These are phyloP conservation scores for Termitomyces sp. DNA, from an alignment of 768 basidiomycete genomes.

Conservation along the genomic window DNA sequence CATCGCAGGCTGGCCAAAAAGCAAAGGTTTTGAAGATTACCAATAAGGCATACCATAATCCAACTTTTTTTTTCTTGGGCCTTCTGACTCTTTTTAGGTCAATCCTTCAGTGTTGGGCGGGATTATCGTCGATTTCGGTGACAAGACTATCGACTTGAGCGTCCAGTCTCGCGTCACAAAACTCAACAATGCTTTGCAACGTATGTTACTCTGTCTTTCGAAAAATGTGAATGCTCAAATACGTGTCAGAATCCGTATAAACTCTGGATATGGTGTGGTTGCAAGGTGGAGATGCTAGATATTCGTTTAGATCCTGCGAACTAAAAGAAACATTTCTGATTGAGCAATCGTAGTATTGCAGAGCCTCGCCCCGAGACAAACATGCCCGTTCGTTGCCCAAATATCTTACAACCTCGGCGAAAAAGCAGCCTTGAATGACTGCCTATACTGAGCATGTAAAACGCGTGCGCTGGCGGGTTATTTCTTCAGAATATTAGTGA, in stretches of 20 bases:
- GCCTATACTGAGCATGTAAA: neutral
- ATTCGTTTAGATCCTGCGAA: slow-evolving; percentile 14
- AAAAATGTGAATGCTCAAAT: neutral
- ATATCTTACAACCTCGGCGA: neutral
- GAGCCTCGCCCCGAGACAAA: neutral
- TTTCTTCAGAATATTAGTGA: neutral
- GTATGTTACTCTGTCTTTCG: slow-evolving; percentile 42
- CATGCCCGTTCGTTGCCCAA: neutral
- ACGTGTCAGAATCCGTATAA: slow-evolving; percentile 36
- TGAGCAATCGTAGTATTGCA: neutral
- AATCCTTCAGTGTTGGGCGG: slow-evolving; percentile 92
- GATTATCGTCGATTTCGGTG: slow-evolving; percentile 93
- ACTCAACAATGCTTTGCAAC: slow-evolving; percentile 83
- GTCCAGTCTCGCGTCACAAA: slow-evolving; percentile 93
- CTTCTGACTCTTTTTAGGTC: slow-evolving; percentile 48
- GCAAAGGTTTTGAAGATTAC: slow-evolving; percentile 86
- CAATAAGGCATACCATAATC: slow-evolving; percentile 69
- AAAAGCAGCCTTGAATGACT: neutral
- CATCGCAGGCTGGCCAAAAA: slow-evolving; percentile 78
- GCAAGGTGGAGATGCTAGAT: slow-evolving; percentile 10
- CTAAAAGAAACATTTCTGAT: neutral
- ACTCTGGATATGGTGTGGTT: slow-evolving; percentile 1
- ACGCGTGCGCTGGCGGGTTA: neutral
- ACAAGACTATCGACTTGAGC: slow-evolving; percentile 96
- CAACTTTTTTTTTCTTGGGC: neutral